Evolutionary conservation across 2,329 filamentous ascomycete genomes (phyloP), one percentile per base, ranked within the genome.

Genomic region (Chrysoporthe puriensis): DNA sequence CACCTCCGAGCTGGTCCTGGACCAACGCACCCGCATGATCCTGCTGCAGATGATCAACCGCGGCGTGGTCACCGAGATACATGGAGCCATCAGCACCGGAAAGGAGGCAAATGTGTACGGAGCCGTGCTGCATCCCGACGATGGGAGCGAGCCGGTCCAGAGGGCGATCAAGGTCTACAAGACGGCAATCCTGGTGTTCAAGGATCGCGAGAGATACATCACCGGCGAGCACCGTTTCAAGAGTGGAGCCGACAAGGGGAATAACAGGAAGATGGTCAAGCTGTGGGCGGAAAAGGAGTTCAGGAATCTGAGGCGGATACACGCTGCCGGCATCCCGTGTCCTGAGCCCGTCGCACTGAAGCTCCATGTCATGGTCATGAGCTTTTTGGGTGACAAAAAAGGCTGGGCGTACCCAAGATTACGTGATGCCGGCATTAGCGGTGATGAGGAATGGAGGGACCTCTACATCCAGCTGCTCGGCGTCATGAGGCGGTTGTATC

Each of bases 61-160:
- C 44, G 91, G 93, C 69, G 85, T 95, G 70, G 90, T 99, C 62
- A 92, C 91, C 67, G 94, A 97, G 79, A 90, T 99, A 63, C 94
- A 99, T 77, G 96, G 96, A 59, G 96, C 96, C 76, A 87, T 99
- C 73, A 97, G 93, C 70, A 99, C 96, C 0, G 96, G 96, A 66
- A 99, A 99, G 78, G 96, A 99, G 79, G 96, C 96, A 69, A 99
- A 99, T 77, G 96, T 99, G 36, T 99, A 99, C 80, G 93, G 96
- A 71, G 94, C 95, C 21, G 85, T 97, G 13, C 86, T 89, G 3
- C 82, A 88, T 62, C 81, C 83, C 0, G 82, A 88, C 7, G 85
- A 86, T 11, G 80, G 77, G 32, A 83, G 83, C 50, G 80, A 84
- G 26, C 81, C 87, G 0, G 80, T 89, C 0, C 93, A 97, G 75